Base-by-base conservation (phyloP, 805 yeast species). In the Kockiozyma suomiensis region DNA sequence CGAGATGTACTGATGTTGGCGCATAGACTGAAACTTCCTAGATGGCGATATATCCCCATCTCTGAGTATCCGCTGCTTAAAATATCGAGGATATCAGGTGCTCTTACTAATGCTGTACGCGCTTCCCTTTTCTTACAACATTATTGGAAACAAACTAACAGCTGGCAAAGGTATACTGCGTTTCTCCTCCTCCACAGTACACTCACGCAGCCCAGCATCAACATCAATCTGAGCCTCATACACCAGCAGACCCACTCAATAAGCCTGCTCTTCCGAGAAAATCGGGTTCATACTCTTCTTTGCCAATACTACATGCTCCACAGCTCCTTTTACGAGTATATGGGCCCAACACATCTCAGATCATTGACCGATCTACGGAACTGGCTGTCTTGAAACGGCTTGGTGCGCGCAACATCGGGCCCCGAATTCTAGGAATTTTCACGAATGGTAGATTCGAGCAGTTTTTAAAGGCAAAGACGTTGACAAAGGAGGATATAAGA, bases 401-500 rank as follows among this genome's bases (percentile, higher is more conserved):
- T 62, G 86, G 96, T 0, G 77, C 79, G 51, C 85, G 85, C 66
- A 84, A 84, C 57, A 93, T 94, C 63, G 99, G 99, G 0, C 97
- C 99, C 0, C 82, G 85, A 62, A 75, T 94, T 53, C 78, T 89
- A 70, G 99, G 99, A 1, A 90, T 93, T 49, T 94, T 94, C 73
- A 77, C 84, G 46, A 94, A 94, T 72, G 99, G 99, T 51, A 79
- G 99, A 63, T 87, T 94, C 68, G 99, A 94, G 75, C 97, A 94
- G 75, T 94, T 87, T 69, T 77, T 94, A 64, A 87, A 93, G 59
- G 93, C 96, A 21, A 77, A 81, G 55, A 86, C 98, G 1, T 79
- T 94, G 68, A 84, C 85, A 38, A 86, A 84, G 65, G 79, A 82
- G 6, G 90, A 89, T 67, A 82, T 94, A 52, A 80, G 96, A 71